A percentile compares a stretch with the other conserved stretches of the same genome.
phyloP scores from a whole-genome alignment of 345 rosid genomes.

The Gossypium sturtianum region DNA sequence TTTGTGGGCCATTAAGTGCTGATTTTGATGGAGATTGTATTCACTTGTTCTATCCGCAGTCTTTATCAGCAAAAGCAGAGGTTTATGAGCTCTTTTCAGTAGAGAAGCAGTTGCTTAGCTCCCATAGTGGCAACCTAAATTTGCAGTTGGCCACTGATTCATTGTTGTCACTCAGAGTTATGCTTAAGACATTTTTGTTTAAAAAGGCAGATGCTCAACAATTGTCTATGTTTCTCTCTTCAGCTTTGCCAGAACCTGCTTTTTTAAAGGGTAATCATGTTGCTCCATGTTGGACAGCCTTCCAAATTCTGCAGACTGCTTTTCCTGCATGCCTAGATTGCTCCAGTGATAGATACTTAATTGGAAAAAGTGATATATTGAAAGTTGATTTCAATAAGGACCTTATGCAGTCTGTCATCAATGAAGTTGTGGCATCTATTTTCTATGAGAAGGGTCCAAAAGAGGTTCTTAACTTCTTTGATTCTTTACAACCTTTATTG shows the following conservation, averaged over 20 bases:
- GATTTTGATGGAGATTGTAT: conserved; percentile 97
- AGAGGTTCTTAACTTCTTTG: conserved; percentile 59
- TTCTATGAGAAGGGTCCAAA: conserved; percentile 70
- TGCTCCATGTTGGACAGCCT: conserved; percentile 62
- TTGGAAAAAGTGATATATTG: conserved; percentile 53
- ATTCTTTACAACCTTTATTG: conserved; percentile 72
- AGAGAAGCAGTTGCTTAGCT: conserved; percentile 87
- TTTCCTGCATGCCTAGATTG: conserved; percentile 60
- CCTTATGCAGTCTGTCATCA: conserved; percentile 38
- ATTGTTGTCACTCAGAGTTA: conserved; percentile 53
- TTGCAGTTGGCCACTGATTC: conserved; percentile 75
- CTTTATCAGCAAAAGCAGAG: conserved; percentile 84
- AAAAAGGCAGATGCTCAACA: conserved; percentile 55
- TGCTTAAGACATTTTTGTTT: conserved; percentile 49
- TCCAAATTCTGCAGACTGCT: conserved; percentile 66
- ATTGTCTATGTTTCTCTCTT: conserved; percentile 61
- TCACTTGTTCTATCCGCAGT: conserved; percentile 89
- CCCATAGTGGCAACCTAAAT: conserved; percentile 75
- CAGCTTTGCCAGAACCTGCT: conserved; percentile 63
- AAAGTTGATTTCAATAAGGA: conserved; percentile 44
- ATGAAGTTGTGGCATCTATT: conserved; percentile 57
- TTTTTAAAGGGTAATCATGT: conserved; percentile 35
- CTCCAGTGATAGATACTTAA: conserved; percentile 48
- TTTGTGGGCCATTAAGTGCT: conserved; percentile 88
- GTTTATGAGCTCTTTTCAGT: conserved; percentile 84